Conservation (phyloP, 1,139 yeast species). For the Nakaseomyces uthaithaninus region DNA sequence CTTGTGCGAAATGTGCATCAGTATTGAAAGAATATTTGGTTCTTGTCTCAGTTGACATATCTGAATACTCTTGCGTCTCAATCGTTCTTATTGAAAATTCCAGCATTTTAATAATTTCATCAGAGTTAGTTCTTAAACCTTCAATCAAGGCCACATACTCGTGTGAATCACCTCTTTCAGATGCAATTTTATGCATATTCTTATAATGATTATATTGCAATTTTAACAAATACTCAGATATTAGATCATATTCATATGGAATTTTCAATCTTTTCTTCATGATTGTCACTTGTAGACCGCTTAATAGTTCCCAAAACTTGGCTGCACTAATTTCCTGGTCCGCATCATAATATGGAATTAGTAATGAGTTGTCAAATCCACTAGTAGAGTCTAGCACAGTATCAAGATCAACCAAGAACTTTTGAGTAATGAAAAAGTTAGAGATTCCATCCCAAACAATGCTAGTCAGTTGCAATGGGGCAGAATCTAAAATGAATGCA, state of each 20-base stretch:
- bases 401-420: conserved; percentile 20
- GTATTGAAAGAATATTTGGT: conserved; percentile 22
- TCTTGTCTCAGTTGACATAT: conserved; percentile 26
- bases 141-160: conserved; percentile 8
- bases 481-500: conserved; percentile 21
- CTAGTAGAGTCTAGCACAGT: conserved; percentile 17
- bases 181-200: conserved; percentile 5
- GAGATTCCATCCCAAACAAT: conserved; percentile 19
- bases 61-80: conserved; percentile 10
- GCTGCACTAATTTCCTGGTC: conserved; percentile 26
- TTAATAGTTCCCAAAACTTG: conserved; percentile 20
- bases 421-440: conserved; percentile 16
- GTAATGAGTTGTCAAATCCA: conserved; percentile 25
- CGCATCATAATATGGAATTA: conserved; percentile 28
- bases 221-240: conserved; percentile 15
- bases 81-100: conserved; percentile 16
- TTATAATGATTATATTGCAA: conserved; percentile 17
- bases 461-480: conserved; percentile 18
- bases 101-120: conserved; percentile 14
- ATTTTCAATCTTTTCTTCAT: conserved; percentile 14
- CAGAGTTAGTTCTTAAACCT: conserved; percentile 9
- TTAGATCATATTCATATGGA: conserved; percentile 9
- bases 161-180: conserved; percentile 3
- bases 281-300: conserved; percentile 22
- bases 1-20: conserved; percentile 18